phyloP scores from a whole-genome alignment of 805 yeast genomes.

The Candida broadrunensis region DNA sequence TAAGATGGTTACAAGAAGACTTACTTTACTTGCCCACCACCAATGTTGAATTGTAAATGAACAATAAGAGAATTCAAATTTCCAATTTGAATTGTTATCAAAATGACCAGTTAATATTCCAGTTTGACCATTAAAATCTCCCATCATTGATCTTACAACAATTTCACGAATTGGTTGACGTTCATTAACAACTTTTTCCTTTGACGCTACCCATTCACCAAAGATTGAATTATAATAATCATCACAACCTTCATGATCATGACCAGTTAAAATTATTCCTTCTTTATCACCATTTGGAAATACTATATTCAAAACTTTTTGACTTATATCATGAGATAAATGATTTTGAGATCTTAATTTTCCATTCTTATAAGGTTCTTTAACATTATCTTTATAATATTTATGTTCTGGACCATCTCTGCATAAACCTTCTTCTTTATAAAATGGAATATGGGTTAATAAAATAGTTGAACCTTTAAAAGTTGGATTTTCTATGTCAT shows the following conservation, averaged over 20 bases:
- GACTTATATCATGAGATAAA: constrained; percentile 62
- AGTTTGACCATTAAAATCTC: constrained; percentile 86
- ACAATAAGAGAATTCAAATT: constrained; percentile 69
- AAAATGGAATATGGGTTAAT: constrained; percentile 87
- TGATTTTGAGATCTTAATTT: constrained; percentile 83
- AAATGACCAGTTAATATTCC: constrained; percentile 81
- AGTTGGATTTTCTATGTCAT: constrained; percentile 39
- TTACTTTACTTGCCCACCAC: constrained; percentile 88
- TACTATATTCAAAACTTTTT: constrained; percentile 64
- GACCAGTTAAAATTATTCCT: constrained; percentile 88
- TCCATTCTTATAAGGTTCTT: constrained; percentile 68
- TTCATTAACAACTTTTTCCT: constrained; percentile 19
- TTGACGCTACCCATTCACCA: constrained; percentile 60
- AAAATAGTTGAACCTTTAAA: constrained; percentile 80
- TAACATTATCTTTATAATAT: constrained; percentile 48
- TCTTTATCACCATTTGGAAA: constrained; percentile 60
- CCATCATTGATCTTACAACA: constrained; percentile 94
- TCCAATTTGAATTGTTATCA: constrained; percentile 49
- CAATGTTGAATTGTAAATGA: constrained; percentile 84
- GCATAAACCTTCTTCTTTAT: constrained; percentile 79
- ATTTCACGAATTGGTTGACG: constrained; percentile 60
- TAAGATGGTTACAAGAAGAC: constrained; percentile 28
- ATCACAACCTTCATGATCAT: constrained; percentile 94
- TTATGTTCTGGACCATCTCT: constrained; percentile 72
- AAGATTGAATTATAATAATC: constrained; percentile 50